phyloP scores from a whole-genome alignment of 371 early-diverging fungal species.

The Mortierella sp. region DNA sequence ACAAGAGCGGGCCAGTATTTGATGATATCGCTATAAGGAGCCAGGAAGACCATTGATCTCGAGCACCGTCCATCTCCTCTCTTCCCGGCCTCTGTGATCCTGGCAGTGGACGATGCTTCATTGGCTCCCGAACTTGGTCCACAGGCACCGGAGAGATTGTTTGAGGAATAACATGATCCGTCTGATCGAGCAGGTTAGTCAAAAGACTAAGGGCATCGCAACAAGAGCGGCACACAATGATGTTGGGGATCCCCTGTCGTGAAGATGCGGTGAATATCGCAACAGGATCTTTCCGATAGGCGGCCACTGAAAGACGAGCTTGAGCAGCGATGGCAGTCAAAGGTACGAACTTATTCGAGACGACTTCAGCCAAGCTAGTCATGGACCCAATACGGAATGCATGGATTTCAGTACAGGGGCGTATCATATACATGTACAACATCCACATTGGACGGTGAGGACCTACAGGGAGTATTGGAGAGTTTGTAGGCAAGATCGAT shows the following conservation, averaged over 20 bases:
- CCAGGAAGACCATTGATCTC: neutral
- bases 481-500: conserved; percentile 24
- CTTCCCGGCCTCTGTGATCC: neutral
- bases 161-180: neutral
- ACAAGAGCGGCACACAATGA: neutral
- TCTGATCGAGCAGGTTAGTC: neutral
- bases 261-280: neutral
- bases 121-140: neutral
- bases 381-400: too few relatives aligned
- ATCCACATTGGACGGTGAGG: too few relatives aligned
- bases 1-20: neutral
- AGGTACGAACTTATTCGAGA: neutral
- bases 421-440: neutral
- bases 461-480: conserved; percentile 27
- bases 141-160: neutral
- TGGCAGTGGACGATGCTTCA: neutral
- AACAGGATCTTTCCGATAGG: neutral
- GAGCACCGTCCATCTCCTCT: neutral
- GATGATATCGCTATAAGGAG: neutral
- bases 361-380: neutral
- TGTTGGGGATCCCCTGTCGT: neutral
- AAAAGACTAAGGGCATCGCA: neutral
- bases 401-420: neutral
- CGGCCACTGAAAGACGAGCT: neutral
- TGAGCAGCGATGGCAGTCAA: neutral